phyloP scores from a whole-genome alignment of 2,329 filamentous ascomycete species.

The Cladosporium sp. region DNA sequence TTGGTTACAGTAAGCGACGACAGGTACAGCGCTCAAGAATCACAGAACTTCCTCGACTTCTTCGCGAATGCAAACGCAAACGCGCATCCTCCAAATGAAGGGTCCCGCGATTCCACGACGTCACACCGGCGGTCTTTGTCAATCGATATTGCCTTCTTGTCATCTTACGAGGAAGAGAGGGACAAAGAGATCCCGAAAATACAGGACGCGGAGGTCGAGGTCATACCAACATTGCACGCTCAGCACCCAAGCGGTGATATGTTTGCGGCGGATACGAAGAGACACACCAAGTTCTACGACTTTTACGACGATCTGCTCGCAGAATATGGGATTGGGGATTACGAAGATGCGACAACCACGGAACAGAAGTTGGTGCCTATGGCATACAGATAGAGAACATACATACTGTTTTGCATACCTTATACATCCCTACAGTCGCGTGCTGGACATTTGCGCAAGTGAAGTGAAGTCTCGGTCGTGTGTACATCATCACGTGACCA shows the following conservation, averaged over 20 bases:
- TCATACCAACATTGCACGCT: background rate
- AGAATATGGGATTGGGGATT: background rate
- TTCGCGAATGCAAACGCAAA: background rate
- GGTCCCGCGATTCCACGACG: background rate
- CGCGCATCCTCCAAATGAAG: background rate
- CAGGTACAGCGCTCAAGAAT: background rate
- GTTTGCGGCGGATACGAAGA: background rate
- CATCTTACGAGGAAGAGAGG: background rate
- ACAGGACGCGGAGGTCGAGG: background rate
- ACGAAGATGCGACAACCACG: background rate
- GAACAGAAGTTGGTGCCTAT: too few species aligned
- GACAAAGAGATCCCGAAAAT: background rate
- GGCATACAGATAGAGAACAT: too few species aligned
- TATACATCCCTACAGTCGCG: too few species aligned
- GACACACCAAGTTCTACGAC: constrained; percentile 3
- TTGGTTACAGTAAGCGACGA: background rate
- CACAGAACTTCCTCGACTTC: background rate
- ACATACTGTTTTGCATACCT: too few species aligned
- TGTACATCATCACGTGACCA: too few species aligned
- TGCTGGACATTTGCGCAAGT: too few species aligned
- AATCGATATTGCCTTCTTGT: constrained; percentile 4
- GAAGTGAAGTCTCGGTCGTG: too few species aligned
- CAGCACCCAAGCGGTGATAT: background rate
- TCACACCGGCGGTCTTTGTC: constrained; percentile 4
- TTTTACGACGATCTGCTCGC: constrained; percentile 7